Evolutionary conservation across 345 rosid genomes (phyloP), one percentile per base, ranked within the genome.

Genomic region (Eucalyptus curtisii): DNA sequence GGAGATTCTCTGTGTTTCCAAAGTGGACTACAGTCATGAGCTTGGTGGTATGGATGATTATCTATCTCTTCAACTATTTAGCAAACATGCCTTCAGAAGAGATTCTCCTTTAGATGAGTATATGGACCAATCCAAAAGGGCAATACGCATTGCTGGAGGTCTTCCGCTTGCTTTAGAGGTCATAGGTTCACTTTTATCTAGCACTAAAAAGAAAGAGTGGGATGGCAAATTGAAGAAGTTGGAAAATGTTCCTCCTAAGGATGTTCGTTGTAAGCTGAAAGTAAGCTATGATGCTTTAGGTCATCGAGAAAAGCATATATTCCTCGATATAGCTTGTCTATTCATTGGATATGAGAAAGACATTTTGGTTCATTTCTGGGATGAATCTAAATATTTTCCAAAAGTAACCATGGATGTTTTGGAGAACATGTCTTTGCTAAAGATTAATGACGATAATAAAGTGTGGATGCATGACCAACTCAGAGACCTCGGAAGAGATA

Each of bases 31-130:
- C 2, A 7, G 1, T 1, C 7, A 19, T 19, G 10, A 19, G 57
- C 2, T 52, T 52, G 3, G 0, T 0, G 1, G 10, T 10, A 17
- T 52, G 57, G 57, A 52, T 52, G 0, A 0, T 3, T 2, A 1
- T 19, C 57, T 7, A 52, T 52, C 57, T 19, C 57, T 52, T 52
- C 24, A 52, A 52, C 55, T 52, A 0, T 52, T 52, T 19, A 52
- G 55, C 24, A 52, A 0, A 52, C 55, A 52, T 19, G 55, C 55
- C 4, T 52, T 52, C 2, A 52, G 24, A 52, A 52, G 0, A 19
- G 27, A 55, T 24, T 10, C 0, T 55, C 61, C 61, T 55, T 10
- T 55, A 1, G 6, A 22, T 0, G 13, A 24, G 30, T 10, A 55
- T 24, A 55, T 55, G 0, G 2, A 0, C 13, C 61, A 55, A 55